Base-by-base conservation (phyloP, 352 stramenopile genomes). In the Lagenidium sp. region DNA sequence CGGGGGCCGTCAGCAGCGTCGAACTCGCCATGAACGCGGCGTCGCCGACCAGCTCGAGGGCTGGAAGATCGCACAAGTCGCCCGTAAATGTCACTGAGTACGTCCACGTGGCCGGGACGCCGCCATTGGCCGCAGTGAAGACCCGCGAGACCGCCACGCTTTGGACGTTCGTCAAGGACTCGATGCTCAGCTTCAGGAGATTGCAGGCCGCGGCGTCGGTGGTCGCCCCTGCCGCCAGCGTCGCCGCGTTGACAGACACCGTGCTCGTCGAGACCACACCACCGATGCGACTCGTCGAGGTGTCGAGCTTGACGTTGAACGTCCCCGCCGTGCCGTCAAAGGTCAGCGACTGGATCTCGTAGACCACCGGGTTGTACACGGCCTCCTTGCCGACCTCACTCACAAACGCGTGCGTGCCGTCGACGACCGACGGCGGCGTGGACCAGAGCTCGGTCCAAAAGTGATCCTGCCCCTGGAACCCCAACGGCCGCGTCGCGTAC, bases 381-480 rank as follows among this genome's bases (percentile, higher is more conserved):
- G 94, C 87, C 2, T 95, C 59, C 0, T 26, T 2, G 10, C 91
- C 94, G 15, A 89, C 86, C 42, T 98, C 90, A 13, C 77, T 85
- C 15, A 96, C 82, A 61, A 96, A 97, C 3, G 47, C 45, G 50
- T 97, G 83, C 3, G 90, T 96, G 7, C 88, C 90, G 44, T 97
- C 80, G 16, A 95, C 41, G 2, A 95, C 57, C 12, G 68, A 69
- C 4, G 82, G 64, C 6, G 75, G 60, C 3, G 82, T 82, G 6
- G 75, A 76, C 86, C 91, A 98, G 11, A 98, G 54, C 54, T 99
- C 95, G 1, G 93, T 98, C 68, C 95, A 98, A 55, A 98, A 98
- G 1, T 88, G 31, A 60, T 99, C 95, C 12, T 73, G 64, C 4
- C 93, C 93, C 55, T 87, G 71, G 46, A 98, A 97, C 20, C 60